Evolutionary conservation across 768 basidiomycete species (phyloP).

Genomic region (Crucibulum laeve): DNA sequence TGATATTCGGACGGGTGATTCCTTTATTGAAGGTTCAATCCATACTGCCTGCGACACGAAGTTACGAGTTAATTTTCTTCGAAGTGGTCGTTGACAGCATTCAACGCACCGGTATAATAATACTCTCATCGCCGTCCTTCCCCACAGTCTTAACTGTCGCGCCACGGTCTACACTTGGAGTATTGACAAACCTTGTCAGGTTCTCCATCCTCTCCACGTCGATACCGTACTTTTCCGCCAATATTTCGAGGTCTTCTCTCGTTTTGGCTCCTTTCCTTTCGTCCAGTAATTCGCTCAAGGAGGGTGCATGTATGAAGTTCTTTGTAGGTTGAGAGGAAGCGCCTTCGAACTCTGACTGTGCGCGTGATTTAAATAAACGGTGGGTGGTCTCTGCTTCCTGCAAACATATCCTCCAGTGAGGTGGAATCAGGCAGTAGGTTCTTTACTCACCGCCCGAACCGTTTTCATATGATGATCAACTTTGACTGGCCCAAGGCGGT

Average conservation of each 20-base stretch:
- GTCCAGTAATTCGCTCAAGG: slow-evolving; percentile 57
- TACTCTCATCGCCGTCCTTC: slow-evolving; percentile 53
- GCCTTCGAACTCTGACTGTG: slow-evolving; percentile 53
- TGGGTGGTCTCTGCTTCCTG: slow-evolving; percentile 24
- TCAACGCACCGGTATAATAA: slow-evolving; percentile 44
- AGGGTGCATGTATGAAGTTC: slow-evolving; percentile 53
- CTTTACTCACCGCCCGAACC: slow-evolving; percentile 38
- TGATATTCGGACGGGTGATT: slow-evolving; percentile 3
- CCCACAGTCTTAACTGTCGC: slow-evolving; percentile 37
- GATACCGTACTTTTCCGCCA: slow-evolving; percentile 53
- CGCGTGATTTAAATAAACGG: slow-evolving; percentile 48
- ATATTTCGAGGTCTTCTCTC: slow-evolving; percentile 35
- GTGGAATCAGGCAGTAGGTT: slow-evolving; percentile 5
- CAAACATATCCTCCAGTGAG: slow-evolving; percentile 8
- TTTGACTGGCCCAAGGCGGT: slow-evolving; percentile 58
- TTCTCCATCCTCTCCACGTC: slow-evolving; percentile 47
- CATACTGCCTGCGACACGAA: slow-evolving; percentile 36
- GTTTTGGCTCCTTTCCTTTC: slow-evolving; percentile 49
- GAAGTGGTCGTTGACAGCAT: not conserved
- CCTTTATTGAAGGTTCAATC: slow-evolving; percentile 29
- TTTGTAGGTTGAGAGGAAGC: slow-evolving; percentile 29
- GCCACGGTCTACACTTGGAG: slow-evolving; percentile 53
- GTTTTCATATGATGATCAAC: slow-evolving; percentile 63
- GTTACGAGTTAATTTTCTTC: slow-evolving; percentile 2
- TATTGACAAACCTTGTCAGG: slow-evolving; percentile 55